Evolutionary conservation across 1,139 yeast species (phyloP).

Genomic region (Yamadazyma blattariae): DNA sequence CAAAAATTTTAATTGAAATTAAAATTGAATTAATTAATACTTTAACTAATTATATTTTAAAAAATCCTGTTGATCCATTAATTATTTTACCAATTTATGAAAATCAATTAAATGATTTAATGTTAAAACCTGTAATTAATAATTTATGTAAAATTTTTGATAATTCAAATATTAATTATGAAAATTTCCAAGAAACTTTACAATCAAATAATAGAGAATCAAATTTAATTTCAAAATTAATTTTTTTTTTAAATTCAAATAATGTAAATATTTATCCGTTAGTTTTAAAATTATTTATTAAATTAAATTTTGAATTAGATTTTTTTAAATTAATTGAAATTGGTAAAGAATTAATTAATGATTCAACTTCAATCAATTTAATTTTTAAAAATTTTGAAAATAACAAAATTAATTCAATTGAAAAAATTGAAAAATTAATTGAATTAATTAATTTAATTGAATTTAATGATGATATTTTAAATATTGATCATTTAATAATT

Average conservation of each 20-base stretch:
- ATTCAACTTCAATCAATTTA: slow-evolving; percentile 10
- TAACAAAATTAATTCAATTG: slow-evolving; percentile 4
- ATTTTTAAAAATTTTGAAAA: slow-evolving; percentile 9
- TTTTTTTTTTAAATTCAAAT: slow-evolving; percentile 7
- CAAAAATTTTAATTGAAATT: slow-evolving; percentile 13
- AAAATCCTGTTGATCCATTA: slow-evolving; percentile 5
- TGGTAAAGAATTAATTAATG: slow-evolving; percentile 7
- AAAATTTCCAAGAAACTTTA: slow-evolving; percentile 3
- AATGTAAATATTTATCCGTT: slow-evolving; percentile 9
- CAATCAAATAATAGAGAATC: slow-evolving; percentile 4
- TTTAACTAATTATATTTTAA: slow-evolving; percentile 8
- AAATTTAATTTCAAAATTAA: slow-evolving; percentile 8
- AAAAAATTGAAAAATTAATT: slow-evolving; percentile 21
- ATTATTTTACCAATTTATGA: slow-evolving; percentile 8
- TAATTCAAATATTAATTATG: slow-evolving; percentile 7
- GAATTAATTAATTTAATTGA: slow-evolving; percentile 26
- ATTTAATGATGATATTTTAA: slow-evolving; percentile 10
- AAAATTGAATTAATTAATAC: slow-evolving; percentile 13
- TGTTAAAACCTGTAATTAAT: slow-evolving; percentile 9
- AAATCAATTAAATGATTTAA: slow-evolving; percentile 10
- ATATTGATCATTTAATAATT: slow-evolving; percentile 7
- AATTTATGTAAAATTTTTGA: slow-evolving; percentile 11
- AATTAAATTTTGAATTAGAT: slow-evolving; percentile 9
- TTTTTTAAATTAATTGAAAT: slow-evolving; percentile 8
- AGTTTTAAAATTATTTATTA: slow-evolving; percentile 10